Conservation (phyloP, 176 grass and related monocot genomes). For the Olyra latifolia region DNA sequence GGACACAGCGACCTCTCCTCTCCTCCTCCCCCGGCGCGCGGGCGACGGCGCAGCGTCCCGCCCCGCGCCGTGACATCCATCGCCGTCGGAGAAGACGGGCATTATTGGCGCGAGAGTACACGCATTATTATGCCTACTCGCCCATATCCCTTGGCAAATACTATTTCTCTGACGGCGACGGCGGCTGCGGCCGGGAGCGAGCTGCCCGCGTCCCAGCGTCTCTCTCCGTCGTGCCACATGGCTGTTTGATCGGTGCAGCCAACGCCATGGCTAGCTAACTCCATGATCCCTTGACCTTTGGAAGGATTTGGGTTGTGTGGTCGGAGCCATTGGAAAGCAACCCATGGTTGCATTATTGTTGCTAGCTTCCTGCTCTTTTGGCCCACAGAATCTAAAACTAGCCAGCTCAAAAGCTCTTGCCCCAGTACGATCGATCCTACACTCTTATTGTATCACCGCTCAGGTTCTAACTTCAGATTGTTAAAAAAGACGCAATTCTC, state of each 20-base stretch:
- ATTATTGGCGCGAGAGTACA: constrained; percentile 16
- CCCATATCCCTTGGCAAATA: no score
- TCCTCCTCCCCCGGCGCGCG: neutral
- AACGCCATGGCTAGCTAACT: neutral
- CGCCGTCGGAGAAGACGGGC: neutral
- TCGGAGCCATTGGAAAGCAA: neutral
- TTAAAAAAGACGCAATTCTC: neutral
- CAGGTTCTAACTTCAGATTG: neutral
- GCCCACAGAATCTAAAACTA: neutral
- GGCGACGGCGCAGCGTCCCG: neutral
- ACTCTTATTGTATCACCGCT: neutral
- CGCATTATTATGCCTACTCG: neutral
- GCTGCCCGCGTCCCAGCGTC: no score
- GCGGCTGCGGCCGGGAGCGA: neutral
- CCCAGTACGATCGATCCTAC: neutral
- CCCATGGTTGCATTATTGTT: neutral
- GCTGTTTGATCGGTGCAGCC: neutral
- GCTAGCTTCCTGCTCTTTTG: neutral
- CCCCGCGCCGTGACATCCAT: neutral
- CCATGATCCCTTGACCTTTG: neutral
- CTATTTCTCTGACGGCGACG: neutral
- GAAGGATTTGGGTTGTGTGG: neutral
- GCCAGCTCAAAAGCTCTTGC: neutral
- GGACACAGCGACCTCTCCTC: neutral
- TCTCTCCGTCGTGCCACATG: constrained; percentile 5